Conservation (phyloP, 176 grass and related monocot species). For the Cocos nucifera region DNA sequence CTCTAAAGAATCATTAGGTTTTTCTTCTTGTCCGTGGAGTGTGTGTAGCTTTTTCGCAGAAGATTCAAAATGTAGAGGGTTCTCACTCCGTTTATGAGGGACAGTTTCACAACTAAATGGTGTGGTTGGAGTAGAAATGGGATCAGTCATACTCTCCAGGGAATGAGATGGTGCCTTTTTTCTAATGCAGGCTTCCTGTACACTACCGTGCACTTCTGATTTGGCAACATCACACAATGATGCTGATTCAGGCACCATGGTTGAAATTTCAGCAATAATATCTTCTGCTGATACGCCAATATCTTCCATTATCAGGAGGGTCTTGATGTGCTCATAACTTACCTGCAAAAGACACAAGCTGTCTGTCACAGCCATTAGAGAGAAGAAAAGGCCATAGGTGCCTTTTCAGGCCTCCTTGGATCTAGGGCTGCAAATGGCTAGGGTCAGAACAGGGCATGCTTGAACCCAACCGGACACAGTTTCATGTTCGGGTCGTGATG, state of each 20-base stretch:
- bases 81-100: background rate
- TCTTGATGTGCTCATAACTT: slow-evolving; percentile 68
- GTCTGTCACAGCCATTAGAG: background rate
- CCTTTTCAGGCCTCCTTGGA: background rate
- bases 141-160: background rate
- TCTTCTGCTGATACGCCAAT: slow-evolving; percentile 38
- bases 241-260: slow-evolving; percentile 7
- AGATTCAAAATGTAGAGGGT: background rate
- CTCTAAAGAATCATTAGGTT: background rate
- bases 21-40: slow-evolving; percentile 15
- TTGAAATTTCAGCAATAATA: slow-evolving; percentile 24
- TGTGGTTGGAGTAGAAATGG: background rate
- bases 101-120: slow-evolving; percentile 9
- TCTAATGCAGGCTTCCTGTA: background rate
- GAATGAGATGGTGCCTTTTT: background rate
- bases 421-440: no score
- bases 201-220: no score
- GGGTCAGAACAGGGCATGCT: no score
- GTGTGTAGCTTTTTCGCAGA: slow-evolving; percentile 42
- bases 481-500: no score
- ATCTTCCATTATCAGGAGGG: slow-evolving; percentile 48
- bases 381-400: background rate
- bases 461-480: no score
- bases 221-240: background rate
- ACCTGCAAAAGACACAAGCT: slow-evolving; percentile 32